Base-by-base conservation (phyloP, 2,329 filamentous ascomycete genomes). In the Epichloe glyceriae region DNA sequence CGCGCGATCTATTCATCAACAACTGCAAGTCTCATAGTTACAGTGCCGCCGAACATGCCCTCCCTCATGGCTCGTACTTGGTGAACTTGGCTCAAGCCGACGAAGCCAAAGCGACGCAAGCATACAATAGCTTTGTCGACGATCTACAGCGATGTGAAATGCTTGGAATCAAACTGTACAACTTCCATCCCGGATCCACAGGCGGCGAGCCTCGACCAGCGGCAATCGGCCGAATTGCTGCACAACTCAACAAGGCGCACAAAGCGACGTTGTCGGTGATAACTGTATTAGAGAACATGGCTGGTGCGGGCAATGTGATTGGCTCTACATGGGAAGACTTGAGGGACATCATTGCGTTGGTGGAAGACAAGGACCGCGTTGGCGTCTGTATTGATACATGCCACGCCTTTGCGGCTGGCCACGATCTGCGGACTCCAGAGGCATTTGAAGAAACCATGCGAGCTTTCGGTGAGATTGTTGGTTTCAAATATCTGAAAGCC, bases 371-470 rank as follows among this genome's bases (percentile, higher is more conserved):
- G 70, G 66, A 73, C 42, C 82, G 93, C 34, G 83, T 98, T 2
- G 93, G 91, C 44, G 89, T 98, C 17, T 98, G 93, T 67, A 81
- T 98, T 51, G 93, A 98, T 65, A 98, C 93, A 0, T 98, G 93
- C 69, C 93, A 98, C 67, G 83, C 89, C 52, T 97, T 97, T 66
- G 91, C 91, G 0, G 90, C 88, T 0, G 93, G 93, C 5, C 93
- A 97, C 64, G 93, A 98, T 65, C 69, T 98, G 34, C 80, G 88
- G 49, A 81, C 83, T 0, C 84, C 87, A 0, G 76, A 80, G 47
- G 76, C 84, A 0, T 95, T 95, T 65, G 72, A 78, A 35, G 69
- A 75, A 47, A 93, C 88, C 0, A 79, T 97, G 66, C 66, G 77
- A 35, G 74, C 83, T 34, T 95, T 98, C 59, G 85, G 95, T 57